phyloP scores from a whole-genome alignment of 108 stramenopile species.

The Nitzschia inconspicua region DNA sequence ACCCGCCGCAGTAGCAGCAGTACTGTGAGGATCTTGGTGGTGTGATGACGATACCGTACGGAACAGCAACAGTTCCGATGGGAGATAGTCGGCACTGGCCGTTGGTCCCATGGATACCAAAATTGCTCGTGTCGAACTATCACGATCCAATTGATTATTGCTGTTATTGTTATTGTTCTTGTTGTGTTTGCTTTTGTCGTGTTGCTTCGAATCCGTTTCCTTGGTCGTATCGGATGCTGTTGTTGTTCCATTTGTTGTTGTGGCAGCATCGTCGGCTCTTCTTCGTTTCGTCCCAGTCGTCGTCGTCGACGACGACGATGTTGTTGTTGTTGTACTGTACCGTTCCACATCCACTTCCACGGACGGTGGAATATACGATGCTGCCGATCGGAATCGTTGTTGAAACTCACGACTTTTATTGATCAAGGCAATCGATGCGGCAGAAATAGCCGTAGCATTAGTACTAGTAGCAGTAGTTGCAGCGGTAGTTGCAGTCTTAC shows the following conservation, averaged over 20 bases:
- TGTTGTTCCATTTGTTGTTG: background rate
- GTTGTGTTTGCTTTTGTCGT: too few species aligned
- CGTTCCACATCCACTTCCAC: conserved; percentile 65
- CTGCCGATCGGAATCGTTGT: conserved; percentile 55
- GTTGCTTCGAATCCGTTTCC: conserved; percentile 29
- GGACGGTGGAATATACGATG: conserved; percentile 49
- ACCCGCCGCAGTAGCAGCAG: conserved; percentile 13
- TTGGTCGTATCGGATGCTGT: too few species aligned
- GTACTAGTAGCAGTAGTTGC: background rate
- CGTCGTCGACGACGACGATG: too few species aligned
- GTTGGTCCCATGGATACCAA: conserved; percentile 40
- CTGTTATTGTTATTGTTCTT: conserved; percentile 7
- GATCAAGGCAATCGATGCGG: conserved; percentile 45
- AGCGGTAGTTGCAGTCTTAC: background rate
- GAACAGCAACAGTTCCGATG: conserved; percentile 47
- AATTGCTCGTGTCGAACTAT: too few species aligned
- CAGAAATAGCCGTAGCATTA: conserved; percentile 4
- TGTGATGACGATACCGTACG: background rate
- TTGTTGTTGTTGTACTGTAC: too few species aligned
- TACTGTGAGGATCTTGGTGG: too few species aligned
- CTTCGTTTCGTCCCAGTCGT: too few species aligned
- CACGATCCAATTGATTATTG: conserved; percentile 2
- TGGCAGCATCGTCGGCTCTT: conserved; percentile 13
- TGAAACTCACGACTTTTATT: conserved; percentile 63
- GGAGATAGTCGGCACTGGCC: conserved; percentile 43